phyloP scores from a whole-genome alignment of 331 rosid species.

The Quercus tomentella region DNA sequence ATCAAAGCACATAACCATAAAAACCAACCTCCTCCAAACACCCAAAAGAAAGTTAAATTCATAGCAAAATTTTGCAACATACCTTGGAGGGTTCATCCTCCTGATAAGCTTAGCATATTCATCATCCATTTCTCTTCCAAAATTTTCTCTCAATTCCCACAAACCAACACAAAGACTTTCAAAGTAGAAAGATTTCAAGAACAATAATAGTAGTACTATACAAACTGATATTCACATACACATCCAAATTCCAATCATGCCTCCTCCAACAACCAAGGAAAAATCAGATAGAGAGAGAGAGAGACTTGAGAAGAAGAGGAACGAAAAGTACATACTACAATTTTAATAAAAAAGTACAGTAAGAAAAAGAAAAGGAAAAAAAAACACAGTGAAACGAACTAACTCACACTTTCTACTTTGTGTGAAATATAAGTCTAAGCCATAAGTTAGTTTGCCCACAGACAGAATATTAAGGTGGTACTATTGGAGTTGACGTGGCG shows the following conservation, averaged over 20 bases:
- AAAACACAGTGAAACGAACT: background rate
- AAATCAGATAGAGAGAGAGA: background rate
- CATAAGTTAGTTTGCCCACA: background rate
- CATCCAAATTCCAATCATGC: constrained; percentile 10
- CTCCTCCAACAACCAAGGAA: constrained; percentile 34
- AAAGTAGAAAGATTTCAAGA: background rate
- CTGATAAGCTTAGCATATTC: constrained; percentile 80
- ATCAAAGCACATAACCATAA: background rate
- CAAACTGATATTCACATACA: background rate
- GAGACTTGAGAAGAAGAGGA: background rate
- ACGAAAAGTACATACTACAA: background rate
- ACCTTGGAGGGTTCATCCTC: constrained; percentile 92
- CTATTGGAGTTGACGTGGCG: background rate
- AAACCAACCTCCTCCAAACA: constrained; percentile 5
- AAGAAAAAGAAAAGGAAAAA: background rate
- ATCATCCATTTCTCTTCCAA: constrained; percentile 56
- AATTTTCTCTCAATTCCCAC: background rate
- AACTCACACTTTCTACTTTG: background rate
- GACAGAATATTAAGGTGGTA: background rate
- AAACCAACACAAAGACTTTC: background rate
- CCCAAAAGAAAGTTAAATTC: background rate
- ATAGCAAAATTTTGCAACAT: background rate
- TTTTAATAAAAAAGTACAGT: background rate
- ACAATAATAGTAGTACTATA: background rate
- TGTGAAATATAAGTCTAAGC: background rate